Evolutionary conservation across 2,329 filamentous ascomycete species (phyloP), one percentile per base, ranked within the genome.

Genomic region (Acephala macrosclerotiorum): DNA sequence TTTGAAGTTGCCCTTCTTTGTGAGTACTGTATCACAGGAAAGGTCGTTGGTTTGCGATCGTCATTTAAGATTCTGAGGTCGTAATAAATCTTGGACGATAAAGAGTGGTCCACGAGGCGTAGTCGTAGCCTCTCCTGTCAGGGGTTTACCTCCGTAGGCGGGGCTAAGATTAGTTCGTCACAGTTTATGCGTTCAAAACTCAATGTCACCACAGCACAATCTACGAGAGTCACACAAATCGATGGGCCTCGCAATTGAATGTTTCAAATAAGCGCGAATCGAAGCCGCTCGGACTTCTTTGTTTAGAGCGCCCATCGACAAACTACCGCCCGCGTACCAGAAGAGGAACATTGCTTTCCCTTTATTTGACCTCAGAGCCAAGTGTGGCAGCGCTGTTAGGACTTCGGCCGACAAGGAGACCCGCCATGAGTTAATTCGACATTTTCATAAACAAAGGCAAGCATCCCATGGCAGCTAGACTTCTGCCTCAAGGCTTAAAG

Each of bases 21-120:
- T 59, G 62, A 33, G 29, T 33, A 33, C 36, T 47, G 38, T 51
- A 26, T 63, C 36, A 60, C 47, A 22, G 49, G 47, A 29, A 40
- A 64, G 25, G 42, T 20, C 25, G 59, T 25, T 35, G 49, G 11
- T 53, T 12, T 16, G 18, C 49, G 49, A n/a, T 29, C 49, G 49
- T 53, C 22, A 53, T 53, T 26, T 33, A 29, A 22, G n/a, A 49
- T n/a, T 8, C 5, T 29, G 29, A 33, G 29, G 29, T 33, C 29
- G 4, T 33, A 33, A 33, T 33, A 33, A 53, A 53, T 29, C 22
- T 26, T 25, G 45, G 45, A 26, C 2, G 45, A 49, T 49, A 12
- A 49, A 25, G 45, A 33, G 29, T 33, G 29, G 9, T 18, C 40
- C 40, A 42, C 7, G 22, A 20, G 45, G 45, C 45, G 45, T 49